Evolutionary conservation across 2,329 filamentous ascomycete species (phyloP).

Genomic region (Ilyonectria destructans): DNA sequence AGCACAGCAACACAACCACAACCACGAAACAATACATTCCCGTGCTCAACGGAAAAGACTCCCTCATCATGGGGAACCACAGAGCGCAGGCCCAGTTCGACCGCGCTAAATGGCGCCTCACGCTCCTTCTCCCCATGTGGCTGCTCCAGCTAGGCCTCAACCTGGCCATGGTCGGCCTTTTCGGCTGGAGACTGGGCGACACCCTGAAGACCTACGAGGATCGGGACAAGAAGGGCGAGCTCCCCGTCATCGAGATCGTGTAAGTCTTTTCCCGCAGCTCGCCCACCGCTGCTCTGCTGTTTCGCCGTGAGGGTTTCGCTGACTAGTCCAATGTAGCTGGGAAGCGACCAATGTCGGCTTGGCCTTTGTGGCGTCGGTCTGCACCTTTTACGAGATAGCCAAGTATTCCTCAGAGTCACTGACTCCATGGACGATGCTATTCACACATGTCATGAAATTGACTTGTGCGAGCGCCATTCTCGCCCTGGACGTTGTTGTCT

Average conservation of each 20-base stretch:
- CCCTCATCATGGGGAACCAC: conserved; percentile 58
- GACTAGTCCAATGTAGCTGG: conserved; percentile 61
- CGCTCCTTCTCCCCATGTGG: conserved; percentile 68
- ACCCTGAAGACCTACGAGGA: conserved; percentile 63
- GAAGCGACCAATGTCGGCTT: conserved; percentile 68
- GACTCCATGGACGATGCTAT: conserved; percentile 70
- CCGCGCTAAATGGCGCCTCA: conserved; percentile 67
- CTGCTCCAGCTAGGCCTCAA: conserved; percentile 63
- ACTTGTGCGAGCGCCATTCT: conserved; percentile 64
- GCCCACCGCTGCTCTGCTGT: background rate
- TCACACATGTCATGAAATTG: conserved; percentile 67
- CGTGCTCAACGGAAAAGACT: background rate
- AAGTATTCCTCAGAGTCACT: conserved; percentile 65
- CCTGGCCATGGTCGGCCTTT: conserved; percentile 66
- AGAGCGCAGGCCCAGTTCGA: conserved; percentile 69
- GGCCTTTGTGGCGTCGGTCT: conserved; percentile 63
- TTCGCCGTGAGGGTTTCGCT: background rate
- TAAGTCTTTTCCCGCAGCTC: conserved; percentile 54
- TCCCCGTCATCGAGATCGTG: conserved; percentile 66
- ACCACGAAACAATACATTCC: background rate
- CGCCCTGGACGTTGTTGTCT: conserved; percentile 68
- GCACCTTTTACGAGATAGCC: conserved; percentile 65
- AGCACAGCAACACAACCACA: conserved; percentile 18
- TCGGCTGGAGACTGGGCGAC: conserved; percentile 67
- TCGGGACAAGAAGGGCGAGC: conserved; percentile 56